A percentile compares a stretch with the other conserved stretches of the same genome.
Conservation (phyloP, 2,329 filamentous ascomycete species). For the Botrytis cinerea region DNA sequence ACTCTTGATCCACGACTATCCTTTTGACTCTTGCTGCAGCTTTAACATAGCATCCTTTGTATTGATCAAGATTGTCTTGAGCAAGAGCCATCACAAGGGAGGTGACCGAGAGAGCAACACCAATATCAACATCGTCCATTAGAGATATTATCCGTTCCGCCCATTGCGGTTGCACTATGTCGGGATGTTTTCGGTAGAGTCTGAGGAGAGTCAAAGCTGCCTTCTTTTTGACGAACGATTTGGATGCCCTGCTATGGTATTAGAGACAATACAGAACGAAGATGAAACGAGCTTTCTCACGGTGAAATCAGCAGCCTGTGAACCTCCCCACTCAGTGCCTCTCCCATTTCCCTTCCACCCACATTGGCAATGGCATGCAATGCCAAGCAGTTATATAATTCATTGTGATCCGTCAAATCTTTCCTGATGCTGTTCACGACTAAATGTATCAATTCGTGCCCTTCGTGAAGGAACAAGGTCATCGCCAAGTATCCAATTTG, state of each 20-base stretch:
- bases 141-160: constrained; percentile 97
- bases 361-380: constrained; percentile 98
- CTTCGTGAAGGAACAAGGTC: constrained; percentile 94
- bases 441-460: constrained; percentile 92
- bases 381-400: constrained; percentile 95
- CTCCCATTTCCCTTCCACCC: constrained; percentile 94
- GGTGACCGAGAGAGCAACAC: constrained; percentile 91
- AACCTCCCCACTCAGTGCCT: constrained; percentile 87
- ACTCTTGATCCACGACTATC: constrained; percentile 88
- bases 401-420: constrained; percentile 90
- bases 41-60: constrained; percentile 92
- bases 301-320: constrained; percentile 93
- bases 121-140: constrained; percentile 95
- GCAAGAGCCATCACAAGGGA: constrained; percentile 93
- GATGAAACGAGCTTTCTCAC: constrained; percentile 54
- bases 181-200: constrained; percentile 90
- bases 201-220: constrained; percentile 90
- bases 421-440: constrained; percentile 99
- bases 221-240: constrained; percentile 99
- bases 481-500: constrained; percentile 98
- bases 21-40: constrained; percentile 86
- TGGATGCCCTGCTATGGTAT: constrained; percentile 63
- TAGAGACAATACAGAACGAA: constrained; percentile 1
- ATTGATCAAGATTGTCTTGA: constrained; percentile 91
- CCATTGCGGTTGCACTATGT: constrained; percentile 95